Evolutionary conservation across 768 basidiomycete genomes (phyloP).

Genomic region (Psilocybe tampanensis): DNA sequence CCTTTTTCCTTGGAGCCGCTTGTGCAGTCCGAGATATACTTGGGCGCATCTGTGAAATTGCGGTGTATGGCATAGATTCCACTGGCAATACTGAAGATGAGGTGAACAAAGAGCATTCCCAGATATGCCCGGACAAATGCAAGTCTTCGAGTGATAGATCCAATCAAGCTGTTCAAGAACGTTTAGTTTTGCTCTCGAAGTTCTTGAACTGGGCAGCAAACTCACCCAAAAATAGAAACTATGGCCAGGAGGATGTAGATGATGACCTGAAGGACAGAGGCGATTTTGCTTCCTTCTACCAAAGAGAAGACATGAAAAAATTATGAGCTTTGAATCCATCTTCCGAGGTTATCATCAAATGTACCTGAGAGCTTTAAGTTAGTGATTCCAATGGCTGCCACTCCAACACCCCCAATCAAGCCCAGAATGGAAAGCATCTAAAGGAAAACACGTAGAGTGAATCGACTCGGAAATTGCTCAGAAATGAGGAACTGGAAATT

Average conservation of each 20-base stretch:
- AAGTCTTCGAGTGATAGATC: constrained; percentile 42
- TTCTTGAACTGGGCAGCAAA: background rate
- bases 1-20: constrained; percentile 30
- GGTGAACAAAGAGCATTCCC: constrained; percentile 41
- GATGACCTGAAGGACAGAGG: constrained; percentile 42
- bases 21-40: constrained; percentile 40
- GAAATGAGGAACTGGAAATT: background rate
- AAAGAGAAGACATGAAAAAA: background rate
- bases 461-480: no score
- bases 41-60: constrained; percentile 42
- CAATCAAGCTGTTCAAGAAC: constrained; percentile 36
- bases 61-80: constrained; percentile 47
- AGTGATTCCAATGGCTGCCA: constrained; percentile 41
- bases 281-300: constrained; percentile 38
- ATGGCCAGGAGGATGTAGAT: constrained; percentile 44
- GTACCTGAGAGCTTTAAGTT: constrained; percentile 34
- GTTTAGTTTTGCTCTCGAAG: background rate
- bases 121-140: constrained; percentile 45
- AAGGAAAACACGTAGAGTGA: background rate
- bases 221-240: constrained; percentile 48
- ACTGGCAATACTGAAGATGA: constrained; percentile 45
- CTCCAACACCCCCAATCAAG: constrained; percentile 41
- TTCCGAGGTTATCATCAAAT: background rate
- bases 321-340: background rate
- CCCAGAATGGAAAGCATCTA: constrained; percentile 48